Evolutionary conservation across 2,329 filamentous ascomycete species (phyloP).

Genomic region (Botrytis fragariae): DNA sequence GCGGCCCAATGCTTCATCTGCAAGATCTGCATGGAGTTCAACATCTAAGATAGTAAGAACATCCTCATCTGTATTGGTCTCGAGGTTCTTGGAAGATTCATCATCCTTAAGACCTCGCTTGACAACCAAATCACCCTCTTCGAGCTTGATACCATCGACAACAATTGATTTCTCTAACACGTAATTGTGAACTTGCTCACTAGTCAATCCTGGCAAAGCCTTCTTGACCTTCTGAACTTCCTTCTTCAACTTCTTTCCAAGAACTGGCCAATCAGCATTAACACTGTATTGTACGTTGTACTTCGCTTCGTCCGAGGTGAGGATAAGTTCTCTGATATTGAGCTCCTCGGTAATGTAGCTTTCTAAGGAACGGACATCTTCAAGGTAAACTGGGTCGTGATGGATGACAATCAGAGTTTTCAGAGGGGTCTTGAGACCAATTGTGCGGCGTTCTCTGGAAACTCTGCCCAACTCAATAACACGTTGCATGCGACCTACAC

Average conservation of each 20-base stretch:
- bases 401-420: slow-evolving; percentile 90
- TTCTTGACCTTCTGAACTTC: slow-evolving; percentile 90
- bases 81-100: slow-evolving; percentile 67
- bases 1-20: slow-evolving; percentile 82
- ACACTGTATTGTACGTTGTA: slow-evolving; percentile 93
- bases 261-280: slow-evolving; percentile 84
- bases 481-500: slow-evolving; percentile 87
- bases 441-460: slow-evolving; percentile 77
- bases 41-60: slow-evolving; percentile 89
- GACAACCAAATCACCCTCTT: slow-evolving; percentile 79
- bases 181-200: slow-evolving; percentile 78
- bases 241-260: slow-evolving; percentile 97
- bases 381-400: slow-evolving; percentile 75
- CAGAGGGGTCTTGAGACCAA: slow-evolving; percentile 86
- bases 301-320: slow-evolving; percentile 82
- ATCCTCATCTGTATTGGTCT: slow-evolving; percentile 85
- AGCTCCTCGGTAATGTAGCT: slow-evolving; percentile 90
- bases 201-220: slow-evolving; percentile 74
- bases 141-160: slow-evolving; percentile 82
- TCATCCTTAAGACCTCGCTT: slow-evolving; percentile 75
- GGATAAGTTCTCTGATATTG: slow-evolving; percentile 80
- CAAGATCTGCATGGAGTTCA: slow-evolving; percentile 78
- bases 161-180: slow-evolving; percentile 69
- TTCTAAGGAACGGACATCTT: slow-evolving; percentile 81
- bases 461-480: slow-evolving; percentile 90